These are phyloP conservation scores for Tripterygium wilfordii DNA, from an alignment of 177 flowering plant genomes.

Conservation along the genomic window DNA sequence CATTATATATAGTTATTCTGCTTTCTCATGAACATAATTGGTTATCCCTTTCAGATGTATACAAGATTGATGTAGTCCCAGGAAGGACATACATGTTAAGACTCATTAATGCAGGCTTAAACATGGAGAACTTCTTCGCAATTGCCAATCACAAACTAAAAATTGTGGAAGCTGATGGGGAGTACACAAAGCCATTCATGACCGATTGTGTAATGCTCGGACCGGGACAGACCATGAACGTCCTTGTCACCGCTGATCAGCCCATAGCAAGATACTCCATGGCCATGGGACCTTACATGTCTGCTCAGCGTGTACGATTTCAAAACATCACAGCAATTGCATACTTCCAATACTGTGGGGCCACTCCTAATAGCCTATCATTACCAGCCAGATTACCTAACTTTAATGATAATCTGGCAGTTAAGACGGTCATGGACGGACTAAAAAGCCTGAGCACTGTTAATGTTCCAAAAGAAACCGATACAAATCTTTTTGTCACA, in stretches of 20 bases:
- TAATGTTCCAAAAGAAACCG: conserved; percentile 43
- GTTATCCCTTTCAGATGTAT: conserved; percentile 36
- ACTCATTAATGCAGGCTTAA: conserved; percentile 51
- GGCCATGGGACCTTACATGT: conserved; percentile 52
- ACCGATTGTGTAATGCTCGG: conserved; percentile 45
- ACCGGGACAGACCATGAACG: conserved; percentile 62
- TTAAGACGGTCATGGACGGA: conserved; percentile 49
- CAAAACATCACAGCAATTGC: conserved; percentile 43
- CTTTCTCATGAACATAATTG: no score
- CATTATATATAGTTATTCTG: no score
- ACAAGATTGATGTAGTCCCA: conserved; percentile 38
- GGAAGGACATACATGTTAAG: conserved; percentile 58
- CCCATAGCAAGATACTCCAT: conserved; percentile 43
- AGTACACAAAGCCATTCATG: conserved; percentile 54
- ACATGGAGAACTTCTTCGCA: conserved; percentile 52
- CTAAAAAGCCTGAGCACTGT: conserved; percentile 44
- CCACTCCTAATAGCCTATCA: conserved; percentile 17
- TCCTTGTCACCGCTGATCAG: conserved; percentile 50
- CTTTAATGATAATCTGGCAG: conserved; percentile 40
- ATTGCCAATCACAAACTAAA: conserved; percentile 63
- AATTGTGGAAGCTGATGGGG: conserved; percentile 53
- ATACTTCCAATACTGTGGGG: conserved; percentile 45
- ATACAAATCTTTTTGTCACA: conserved; percentile 47
- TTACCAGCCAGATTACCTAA: conserved; percentile 41
- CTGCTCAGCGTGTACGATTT: conserved; percentile 31